Evolutionary conservation across 2,329 filamentous ascomycete species (phyloP), one percentile per base, ranked within the genome.

Genomic region (Rhexocercosporidium sp.): DNA sequence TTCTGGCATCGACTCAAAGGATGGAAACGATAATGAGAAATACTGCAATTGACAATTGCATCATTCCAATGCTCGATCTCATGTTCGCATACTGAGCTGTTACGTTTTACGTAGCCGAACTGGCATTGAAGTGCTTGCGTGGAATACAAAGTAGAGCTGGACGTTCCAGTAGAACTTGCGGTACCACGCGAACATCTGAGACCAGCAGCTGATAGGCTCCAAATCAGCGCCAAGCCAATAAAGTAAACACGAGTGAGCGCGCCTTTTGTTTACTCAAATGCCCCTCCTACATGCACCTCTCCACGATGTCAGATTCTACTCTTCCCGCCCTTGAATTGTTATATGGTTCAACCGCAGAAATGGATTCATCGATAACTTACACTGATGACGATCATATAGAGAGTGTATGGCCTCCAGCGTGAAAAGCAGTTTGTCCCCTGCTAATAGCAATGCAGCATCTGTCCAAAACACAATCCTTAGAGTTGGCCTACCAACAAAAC

Each of bases 401-500:
- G 46, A 74, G 72, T 46, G 75, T 76, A 72, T 59, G 71, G 56
- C 59, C 4, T 12, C 12, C 22, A 44, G 25, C 44, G 4, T 8
- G 59, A 49, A 41, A 22, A 31, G 8, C 29, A 3, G n/a, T 7
- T 59, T 57, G 29, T 6, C 49, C 12, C 11, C 14, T 67, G 47
- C 66, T 75, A 65, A 75, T 46, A 56, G n/a, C 16, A 22, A 20
- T 44, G 46, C 62, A 77, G 76, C 69, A 74, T 60, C 65, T 77
- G n/a, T 70, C 74, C 16, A 74, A 72, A 66, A 73, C 75, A n/a
- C 74, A 77, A 64, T 64, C 39, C 56, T 84, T 94, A 62, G 92
- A 96, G 77, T 80, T 91, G 68, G 87, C 87, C 73, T 92, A 94
- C 77, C 88, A 91, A 71, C 84, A 85, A 67, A 86, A 85, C 71